Conservation (phyloP, 2,329 filamentous ascomycete genomes). For the Colletotrichum euphorbiae region DNA sequence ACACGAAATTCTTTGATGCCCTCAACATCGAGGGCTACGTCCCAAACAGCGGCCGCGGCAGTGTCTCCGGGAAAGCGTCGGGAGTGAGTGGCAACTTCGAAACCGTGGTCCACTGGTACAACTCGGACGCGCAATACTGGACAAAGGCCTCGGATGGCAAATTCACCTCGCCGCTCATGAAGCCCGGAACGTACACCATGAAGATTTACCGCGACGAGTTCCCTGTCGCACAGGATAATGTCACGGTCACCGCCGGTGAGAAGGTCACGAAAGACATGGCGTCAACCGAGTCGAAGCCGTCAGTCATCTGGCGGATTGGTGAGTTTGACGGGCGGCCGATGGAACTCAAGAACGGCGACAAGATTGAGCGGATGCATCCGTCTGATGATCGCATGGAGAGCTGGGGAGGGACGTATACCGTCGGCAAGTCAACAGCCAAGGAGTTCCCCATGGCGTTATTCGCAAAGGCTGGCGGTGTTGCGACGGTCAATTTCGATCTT, state of each 20-base stretch:
- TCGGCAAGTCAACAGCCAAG: conserved; percentile 58
- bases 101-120: conserved; percentile 69
- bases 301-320: conserved; percentile 66
- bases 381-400: conserved; percentile 64
- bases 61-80: conserved; percentile 64
- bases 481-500: conserved; percentile 63
- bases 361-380: conserved; percentile 69
- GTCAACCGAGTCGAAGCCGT: conserved; percentile 51
- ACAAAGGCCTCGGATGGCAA: conserved; percentile 58
- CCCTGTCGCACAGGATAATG: conserved; percentile 58
- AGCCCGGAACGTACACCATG: conserved; percentile 70
- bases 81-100: conserved; percentile 61
- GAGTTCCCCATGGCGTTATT: conserved; percentile 70
- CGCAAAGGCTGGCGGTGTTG: conserved; percentile 58
- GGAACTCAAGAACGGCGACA: conserved; percentile 69
- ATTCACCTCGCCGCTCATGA: conserved; percentile 69
- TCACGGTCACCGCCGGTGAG: conserved; percentile 59
- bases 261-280: conserved; percentile 61
- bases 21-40: conserved; percentile 66
- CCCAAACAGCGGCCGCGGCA: conserved; percentile 59
- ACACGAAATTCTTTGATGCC: conserved; percentile 67
- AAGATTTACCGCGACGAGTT: conserved; percentile 68
- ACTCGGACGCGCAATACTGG: conserved; percentile 69
- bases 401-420: conserved; percentile 65
- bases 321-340: conserved; percentile 67